Conservation (phyloP, 345 rosid genomes). For the Syzygium aqueum region DNA sequence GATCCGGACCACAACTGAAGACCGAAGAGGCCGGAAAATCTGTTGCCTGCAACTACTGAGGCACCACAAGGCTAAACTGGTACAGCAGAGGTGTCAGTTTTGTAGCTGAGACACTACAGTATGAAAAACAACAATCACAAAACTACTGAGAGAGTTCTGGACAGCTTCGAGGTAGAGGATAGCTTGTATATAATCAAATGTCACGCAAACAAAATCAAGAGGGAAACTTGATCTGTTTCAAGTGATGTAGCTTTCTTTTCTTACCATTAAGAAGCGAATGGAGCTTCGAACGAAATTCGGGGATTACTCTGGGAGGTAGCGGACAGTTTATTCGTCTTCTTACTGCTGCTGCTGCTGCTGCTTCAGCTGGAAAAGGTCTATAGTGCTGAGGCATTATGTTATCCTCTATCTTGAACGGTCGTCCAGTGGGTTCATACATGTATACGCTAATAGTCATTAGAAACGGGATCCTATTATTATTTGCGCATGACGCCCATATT, state of each 20-base stretch:
- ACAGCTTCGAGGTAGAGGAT: neutral
- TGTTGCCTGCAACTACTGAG: neutral
- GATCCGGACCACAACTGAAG: neutral
- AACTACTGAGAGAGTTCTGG: neutral
- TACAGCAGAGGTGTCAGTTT: neutral
- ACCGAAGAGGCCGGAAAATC: neutral
- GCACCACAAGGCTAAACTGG: neutral
- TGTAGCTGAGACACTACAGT: neutral
- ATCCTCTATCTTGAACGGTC: neutral
- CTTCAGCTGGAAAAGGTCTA: neutral
- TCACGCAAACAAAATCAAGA: neutral
- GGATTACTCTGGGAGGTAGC: neutral
- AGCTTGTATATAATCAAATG: neutral
- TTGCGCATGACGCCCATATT: neutral
- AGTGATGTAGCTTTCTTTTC: neutral
- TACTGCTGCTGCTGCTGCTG: neutral
- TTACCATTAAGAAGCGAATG: neutral
- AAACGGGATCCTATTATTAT: neutral
- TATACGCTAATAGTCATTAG: neutral
- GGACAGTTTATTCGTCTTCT: neutral
- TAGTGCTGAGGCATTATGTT: neutral
- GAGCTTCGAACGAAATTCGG: accelerated
- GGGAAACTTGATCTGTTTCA: neutral
- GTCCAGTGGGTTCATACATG: neutral
- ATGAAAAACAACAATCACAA: neutral